phyloP scores from a whole-genome alignment of 768 basidiomycete genomes.

The Phylloporus arenicola region DNA sequence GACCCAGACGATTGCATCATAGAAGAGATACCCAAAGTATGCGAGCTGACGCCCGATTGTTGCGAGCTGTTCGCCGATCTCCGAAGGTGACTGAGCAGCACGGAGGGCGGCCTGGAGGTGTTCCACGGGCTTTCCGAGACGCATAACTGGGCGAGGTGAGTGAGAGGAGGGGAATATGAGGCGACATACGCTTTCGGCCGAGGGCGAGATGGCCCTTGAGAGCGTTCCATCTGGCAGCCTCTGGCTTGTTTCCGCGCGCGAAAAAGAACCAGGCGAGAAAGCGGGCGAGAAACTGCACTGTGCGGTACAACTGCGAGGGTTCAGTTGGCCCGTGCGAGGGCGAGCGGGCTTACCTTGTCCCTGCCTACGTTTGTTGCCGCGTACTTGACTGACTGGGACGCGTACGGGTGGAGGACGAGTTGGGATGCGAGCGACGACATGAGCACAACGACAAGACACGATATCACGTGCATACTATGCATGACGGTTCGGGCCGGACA shows the following conservation, averaged over 20 bases:
- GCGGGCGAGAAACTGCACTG: conserved; percentile 85
- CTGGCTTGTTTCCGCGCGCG: conserved; percentile 59
- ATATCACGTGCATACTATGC: conserved; percentile 25
- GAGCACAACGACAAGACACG: background rate
- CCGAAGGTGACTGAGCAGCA: conserved; percentile 50
- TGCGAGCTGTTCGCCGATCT: conserved; percentile 66
- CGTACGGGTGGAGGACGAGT: conserved; percentile 77
- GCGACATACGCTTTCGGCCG: conserved; percentile 69
- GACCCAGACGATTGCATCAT: conserved; percentile 87
- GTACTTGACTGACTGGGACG: conserved; percentile 72
- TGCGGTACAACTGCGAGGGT: conserved; percentile 69
- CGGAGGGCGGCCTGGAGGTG: conserved; percentile 87
- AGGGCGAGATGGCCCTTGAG: conserved; percentile 82
- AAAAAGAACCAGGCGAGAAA: conserved; percentile 83
- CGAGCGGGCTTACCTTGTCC: conserved; percentile 64
- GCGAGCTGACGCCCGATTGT: conserved; percentile 78
- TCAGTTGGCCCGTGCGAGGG: background rate
- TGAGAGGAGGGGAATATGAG: background rate
- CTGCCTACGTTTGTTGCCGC: conserved; percentile 78
- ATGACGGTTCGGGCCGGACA: background rate
- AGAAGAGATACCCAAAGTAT: conserved; percentile 82
- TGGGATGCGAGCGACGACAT: conserved; percentile 55
- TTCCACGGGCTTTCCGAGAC: conserved; percentile 90
- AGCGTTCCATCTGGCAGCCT: conserved; percentile 74
- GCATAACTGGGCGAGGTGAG: conserved; percentile 56